phyloP scores from a whole-genome alignment of 345 rosid species.

The Populus nigra region DNA sequence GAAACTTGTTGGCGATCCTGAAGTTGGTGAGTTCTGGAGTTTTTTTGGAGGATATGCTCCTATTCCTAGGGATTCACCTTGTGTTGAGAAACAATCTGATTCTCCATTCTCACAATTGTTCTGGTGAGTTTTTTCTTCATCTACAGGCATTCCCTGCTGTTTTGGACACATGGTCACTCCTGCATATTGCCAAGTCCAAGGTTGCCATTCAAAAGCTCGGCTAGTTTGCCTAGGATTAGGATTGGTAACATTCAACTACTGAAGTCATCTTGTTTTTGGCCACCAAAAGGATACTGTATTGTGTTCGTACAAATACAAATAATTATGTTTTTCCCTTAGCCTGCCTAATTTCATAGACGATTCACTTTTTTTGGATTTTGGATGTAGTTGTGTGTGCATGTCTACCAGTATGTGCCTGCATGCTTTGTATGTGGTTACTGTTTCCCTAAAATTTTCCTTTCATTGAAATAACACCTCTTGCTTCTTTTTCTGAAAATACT shows the following conservation, averaged over 20 bases:
- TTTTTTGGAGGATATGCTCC: constrained; percentile 88
- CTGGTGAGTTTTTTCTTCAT: constrained; percentile 45
- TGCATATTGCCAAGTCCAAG: not conserved
- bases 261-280: not conserved
- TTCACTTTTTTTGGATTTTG: constrained; percentile 3
- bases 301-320: not conserved
- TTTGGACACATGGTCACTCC: constrained; percentile 4
- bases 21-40: constrained; percentile 89
- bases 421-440: not conserved
- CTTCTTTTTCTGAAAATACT: constrained; percentile 5
- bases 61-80: constrained; percentile 58
- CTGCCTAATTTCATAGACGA: constrained; percentile 1
- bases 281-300: not conserved
- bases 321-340: not conserved
- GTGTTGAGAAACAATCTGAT: constrained; percentile 32
- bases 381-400: not conserved
- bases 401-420: not conserved
- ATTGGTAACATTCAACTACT: not conserved
- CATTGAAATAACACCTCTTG: not conserved
- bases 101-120: constrained; percentile 44
- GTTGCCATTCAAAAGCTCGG: not conserved
- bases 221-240: not conserved
- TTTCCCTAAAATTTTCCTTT: not conserved
- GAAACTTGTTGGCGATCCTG: constrained; percentile 74
- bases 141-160: not conserved